phyloP scores from a whole-genome alignment of 257 asterid species.

The Rehmannia glutinosa region DNA sequence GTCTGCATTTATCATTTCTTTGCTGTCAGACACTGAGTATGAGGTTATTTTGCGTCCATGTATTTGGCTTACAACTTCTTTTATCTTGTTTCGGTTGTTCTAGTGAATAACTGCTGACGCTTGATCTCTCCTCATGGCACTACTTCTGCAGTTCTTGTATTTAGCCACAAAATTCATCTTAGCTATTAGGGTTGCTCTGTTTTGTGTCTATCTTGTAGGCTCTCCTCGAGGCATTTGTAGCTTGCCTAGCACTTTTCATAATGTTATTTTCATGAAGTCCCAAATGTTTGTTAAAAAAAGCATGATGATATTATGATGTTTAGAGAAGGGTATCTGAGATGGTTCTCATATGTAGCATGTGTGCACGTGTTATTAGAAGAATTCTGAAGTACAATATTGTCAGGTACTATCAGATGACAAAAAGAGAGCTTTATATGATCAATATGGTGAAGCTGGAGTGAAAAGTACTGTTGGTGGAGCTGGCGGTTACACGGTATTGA shows the following conservation, averaged over 20 bases:
- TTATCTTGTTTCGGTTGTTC: conserved; percentile 11
- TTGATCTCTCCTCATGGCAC: conserved; percentile 13
- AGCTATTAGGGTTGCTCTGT: neutral
- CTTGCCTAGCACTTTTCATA: neutral
- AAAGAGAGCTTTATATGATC: conserved; percentile 93
- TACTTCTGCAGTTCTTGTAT: neutral
- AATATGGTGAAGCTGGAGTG: conserved; percentile 97
- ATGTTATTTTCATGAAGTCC: neutral
- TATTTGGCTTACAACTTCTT: neutral
- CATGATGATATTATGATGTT: neutral
- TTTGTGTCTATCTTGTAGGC: neutral
- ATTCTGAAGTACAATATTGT: conserved; percentile 49
- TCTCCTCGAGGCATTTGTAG: conserved; percentile 9
- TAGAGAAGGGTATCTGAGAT: conserved; percentile 12
- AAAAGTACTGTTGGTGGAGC: conserved; percentile 82
- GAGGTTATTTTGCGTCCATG: neutral
- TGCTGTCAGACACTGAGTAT: neutral
- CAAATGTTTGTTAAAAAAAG: conserved; percentile 1
- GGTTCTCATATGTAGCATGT: conserved; percentile 6
- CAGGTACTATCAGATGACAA: conserved; percentile 99
- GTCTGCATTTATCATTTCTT: neutral
- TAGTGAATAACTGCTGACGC: neutral
- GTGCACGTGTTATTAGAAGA: conserved; percentile 10
- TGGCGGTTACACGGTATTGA: conserved; percentile 83
- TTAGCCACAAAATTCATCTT: conserved; percentile 1